Conservation (phyloP, 169 alveolate species). For the Cyclospora cayetanensis region DNA sequence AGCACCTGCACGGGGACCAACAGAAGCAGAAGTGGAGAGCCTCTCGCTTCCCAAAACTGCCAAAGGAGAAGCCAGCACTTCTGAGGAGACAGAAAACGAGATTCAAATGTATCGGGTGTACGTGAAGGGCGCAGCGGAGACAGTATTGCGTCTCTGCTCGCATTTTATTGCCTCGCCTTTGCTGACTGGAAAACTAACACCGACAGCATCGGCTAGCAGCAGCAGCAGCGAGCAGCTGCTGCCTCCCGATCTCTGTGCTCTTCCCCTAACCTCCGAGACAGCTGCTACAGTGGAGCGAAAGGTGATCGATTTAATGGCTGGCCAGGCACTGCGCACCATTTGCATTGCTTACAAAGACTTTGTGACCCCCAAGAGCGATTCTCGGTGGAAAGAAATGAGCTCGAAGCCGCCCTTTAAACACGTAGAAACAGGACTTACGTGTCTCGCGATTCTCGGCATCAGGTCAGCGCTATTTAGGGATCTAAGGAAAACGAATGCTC, state of each 20-base stretch:
- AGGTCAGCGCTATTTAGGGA: conserved; percentile 28
- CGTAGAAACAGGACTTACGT: conserved; percentile 74
- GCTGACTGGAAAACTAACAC: background rate
- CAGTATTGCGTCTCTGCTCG: conserved; percentile 74
- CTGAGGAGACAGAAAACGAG: too few species aligned
- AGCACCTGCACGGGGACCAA: background rate
- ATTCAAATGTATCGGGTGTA: conserved; percentile 63
- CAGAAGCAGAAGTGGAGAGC: background rate
- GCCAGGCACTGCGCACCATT: conserved; percentile 84
- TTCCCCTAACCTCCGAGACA: background rate
- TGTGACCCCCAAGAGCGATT: background rate
- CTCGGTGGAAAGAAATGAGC: background rate
- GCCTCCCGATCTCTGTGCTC: background rate
- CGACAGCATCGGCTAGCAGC: background rate
- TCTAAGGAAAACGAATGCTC: background rate
- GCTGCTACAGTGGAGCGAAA: conserved; percentile 68
- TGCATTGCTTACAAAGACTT: conserved; percentile 85
- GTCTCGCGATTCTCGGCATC: conserved; percentile 87
- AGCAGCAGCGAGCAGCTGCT: background rate
- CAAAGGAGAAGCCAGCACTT: background rate
- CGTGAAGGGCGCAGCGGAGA: conserved; percentile 83
- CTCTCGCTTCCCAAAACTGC: background rate
- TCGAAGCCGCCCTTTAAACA: background rate
- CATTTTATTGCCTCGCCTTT: conserved; percentile 39
- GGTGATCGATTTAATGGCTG: conserved; percentile 80